Evolutionary conservation across 805 yeast genomes (phyloP), one percentile per base, ranked within the genome.

Genomic region (Kregervanrija delftensis): DNA sequence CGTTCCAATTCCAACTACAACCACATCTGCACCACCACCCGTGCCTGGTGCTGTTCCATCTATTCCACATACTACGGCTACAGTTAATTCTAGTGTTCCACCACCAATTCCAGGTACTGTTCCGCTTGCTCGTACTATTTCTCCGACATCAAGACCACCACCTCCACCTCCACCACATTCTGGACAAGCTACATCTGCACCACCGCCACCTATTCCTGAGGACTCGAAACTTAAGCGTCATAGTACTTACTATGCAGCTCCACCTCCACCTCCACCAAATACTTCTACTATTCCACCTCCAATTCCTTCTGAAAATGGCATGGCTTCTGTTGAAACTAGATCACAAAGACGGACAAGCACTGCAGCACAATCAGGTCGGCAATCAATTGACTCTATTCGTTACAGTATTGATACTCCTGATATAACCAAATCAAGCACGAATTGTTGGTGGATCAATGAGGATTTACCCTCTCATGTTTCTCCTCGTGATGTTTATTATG

Each of bases 401-500:
- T 30, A 17, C 15, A 15, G 37, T 35, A 39, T 30, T 8, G 32
- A 35, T n/a, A 22, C 37, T 6, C 33, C 37, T 28, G 39, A 37
- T 4, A 33, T 33, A 4, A 41, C 44, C 11, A 33, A 37, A 17
- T 13, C 38, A 14, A 41, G 35, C n/a, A 28, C 37, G 4, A 42
- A 38, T 14, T 38, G 17, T 17, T 89, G 96, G 96, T 86, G 93
- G 91, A 52, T 77, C 12, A 64, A 64, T 10, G 68, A 73, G 12
- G 72, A 73, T 8, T 65, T 81, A 5, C 96, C 96, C 2, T 74
- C 77, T 0, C 57, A 66, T 13, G 58, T 81, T 22, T 11, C 49
- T 6, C 60, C 65, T 2, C 68, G 61, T 36, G 84, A 81, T 15
- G 58, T 81, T 30, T 67, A 76, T 13, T 79, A 63, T 59, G 96